Evolutionary conservation across 345 rosid species (phyloP).

Genomic region (Hibiscus tridactylites): DNA sequence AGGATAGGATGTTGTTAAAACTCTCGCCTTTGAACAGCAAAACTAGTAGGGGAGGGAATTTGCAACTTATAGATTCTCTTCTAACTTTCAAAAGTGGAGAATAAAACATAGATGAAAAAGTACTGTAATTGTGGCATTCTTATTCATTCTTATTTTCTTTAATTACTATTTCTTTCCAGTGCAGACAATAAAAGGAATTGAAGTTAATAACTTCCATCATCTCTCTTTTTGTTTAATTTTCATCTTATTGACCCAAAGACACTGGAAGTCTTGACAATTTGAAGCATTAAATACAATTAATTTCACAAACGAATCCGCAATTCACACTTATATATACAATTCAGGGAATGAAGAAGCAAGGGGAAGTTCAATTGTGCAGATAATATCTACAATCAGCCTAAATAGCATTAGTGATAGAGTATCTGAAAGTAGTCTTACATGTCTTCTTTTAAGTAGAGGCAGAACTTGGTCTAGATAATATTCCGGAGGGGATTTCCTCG

Average conservation of each 20-base stretch:
- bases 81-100: background rate
- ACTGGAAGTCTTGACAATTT: background rate
- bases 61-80: background rate
- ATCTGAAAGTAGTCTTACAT: conserved; percentile 11
- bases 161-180: background rate
- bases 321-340: background rate
- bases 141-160: background rate
- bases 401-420: background rate
- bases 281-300: background rate
- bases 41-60: background rate
- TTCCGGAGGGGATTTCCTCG: conserved; percentile 88
- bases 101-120: background rate
- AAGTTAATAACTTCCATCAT: background rate
- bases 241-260: background rate
- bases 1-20: background rate
- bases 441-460: conserved; percentile 75
- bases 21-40: background rate
- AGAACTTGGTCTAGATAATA: conserved; percentile 94
- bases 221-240: background rate
- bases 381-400: background rate
- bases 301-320: background rate
- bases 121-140: background rate
- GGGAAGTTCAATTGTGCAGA: background rate
- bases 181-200: background rate
- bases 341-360: background rate